These are phyloP conservation scores for Venturiaceae sp. DNA, from an alignment of 2,329 filamentous ascomycete genomes.

Conservation along the genomic window DNA sequence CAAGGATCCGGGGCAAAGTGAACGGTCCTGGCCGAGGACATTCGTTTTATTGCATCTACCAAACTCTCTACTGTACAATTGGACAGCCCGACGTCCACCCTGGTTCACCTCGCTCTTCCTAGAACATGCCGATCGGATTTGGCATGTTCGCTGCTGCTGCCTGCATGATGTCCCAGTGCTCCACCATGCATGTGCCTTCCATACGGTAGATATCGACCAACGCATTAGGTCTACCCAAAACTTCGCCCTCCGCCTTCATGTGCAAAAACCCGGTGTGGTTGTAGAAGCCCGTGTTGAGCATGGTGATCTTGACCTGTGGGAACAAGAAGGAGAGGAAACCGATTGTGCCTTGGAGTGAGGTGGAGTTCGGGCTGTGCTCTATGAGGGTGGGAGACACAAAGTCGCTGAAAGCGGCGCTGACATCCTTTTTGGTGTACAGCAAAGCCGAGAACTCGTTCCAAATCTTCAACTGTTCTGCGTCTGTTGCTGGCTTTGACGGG, in stretches of 20 bases:
- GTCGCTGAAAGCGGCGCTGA: background rate
- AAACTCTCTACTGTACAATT: too few species aligned
- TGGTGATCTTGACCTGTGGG: background rate
- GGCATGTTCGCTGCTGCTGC: background rate
- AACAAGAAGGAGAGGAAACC: background rate
- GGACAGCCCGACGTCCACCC: too few species aligned
- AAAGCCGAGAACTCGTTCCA: background rate
- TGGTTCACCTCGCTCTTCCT: too few species aligned
- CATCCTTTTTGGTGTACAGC: background rate
- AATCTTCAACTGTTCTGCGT: background rate
- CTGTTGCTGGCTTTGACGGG: background rate
- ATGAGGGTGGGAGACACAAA: background rate
- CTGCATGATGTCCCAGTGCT: background rate
- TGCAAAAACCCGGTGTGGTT: background rate
- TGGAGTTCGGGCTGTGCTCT: background rate
- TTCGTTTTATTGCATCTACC: too few species aligned
- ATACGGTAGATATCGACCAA: slow-evolving; percentile 11
- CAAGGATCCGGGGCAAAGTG: too few species aligned
- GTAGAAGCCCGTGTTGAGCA: background rate
- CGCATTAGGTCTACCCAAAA: background rate
- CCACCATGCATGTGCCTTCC: slow-evolving; percentile 4
- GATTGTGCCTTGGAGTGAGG: background rate
- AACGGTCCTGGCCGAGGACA: too few species aligned
- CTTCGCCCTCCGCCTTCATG: background rate
- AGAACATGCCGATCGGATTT: background rate